Evolutionary conservation across 1,139 yeast genomes (phyloP), one percentile per base, ranked within the genome.

Genomic region (Scheffersomyces stambukii): DNA sequence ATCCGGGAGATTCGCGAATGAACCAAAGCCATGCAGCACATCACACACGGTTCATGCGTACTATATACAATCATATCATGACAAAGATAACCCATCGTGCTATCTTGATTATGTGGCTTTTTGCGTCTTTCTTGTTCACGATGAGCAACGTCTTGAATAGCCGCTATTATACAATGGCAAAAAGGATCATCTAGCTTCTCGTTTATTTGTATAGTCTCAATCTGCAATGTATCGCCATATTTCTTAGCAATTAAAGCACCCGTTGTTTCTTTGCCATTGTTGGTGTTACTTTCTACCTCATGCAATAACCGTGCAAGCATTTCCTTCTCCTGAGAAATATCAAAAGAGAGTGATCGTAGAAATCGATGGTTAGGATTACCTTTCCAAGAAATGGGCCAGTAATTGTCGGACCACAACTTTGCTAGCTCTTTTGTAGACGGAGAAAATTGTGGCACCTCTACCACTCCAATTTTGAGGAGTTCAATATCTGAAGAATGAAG

Each of bases 11-110:
- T 70, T 27, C 99, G 66, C 1, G 97, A 89, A 52, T 93, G 98
- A 8, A 89, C 81, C 20, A 93, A 63, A 0, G 97, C 98, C 99
- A 93, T 93, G 6, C 84, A 62, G 48, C 99, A 93, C 97, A 91
- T 93, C 0, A 85, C 74, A 50, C 98, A 93, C 1, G 98, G 99
- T 51, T 93, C 98, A 50, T 88, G 95, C 0, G 95, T 82, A 1
- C 93, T 82, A 48, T 84, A 88, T 0, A 91, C 88, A 37, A 83
- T 78, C 40, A 78, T 70, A 33, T 77, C 74, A 25, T 81, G 73
- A 47, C 97, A 89, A 7, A 93, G 66, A 48, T 93, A 93, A 12
- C 59, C 59, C 34, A 40, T 36, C 6, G 35, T 40, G 6, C 28
- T 38, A 16, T 38, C 29, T 15, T 21, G 21, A 38, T 30, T 24